phyloP scores from a whole-genome alignment of 225 moss, liverwort and hornwort genomes.

The Marchantia paleacea region DNA sequence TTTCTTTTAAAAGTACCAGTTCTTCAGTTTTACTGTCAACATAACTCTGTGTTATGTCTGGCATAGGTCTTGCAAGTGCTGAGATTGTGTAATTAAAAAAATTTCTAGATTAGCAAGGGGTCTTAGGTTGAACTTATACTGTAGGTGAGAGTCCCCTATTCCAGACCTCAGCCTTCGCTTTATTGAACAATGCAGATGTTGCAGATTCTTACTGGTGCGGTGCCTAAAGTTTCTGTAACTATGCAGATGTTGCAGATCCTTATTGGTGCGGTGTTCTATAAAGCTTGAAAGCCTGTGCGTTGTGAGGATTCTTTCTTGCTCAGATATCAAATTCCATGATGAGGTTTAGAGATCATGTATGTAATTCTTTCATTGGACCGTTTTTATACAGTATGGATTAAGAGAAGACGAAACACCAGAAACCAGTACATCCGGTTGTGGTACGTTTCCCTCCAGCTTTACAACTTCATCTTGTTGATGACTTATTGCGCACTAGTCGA shows the following conservation, averaged over 20 bases:
- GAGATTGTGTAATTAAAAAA: background rate
- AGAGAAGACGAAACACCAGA: conserved; percentile 40
- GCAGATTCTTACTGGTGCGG: background rate
- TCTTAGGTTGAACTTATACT: background rate
- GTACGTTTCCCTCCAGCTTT: conserved; percentile 20
- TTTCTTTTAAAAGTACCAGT: background rate
- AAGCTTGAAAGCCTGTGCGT: conserved; percentile 10
- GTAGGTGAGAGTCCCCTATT: background rate
- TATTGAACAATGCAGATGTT: background rate
- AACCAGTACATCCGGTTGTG: conserved; percentile 51
- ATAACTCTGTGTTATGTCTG: background rate
- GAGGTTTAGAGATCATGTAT: conserved; percentile 7
- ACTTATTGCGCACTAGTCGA: background rate
- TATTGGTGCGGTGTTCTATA: conserved; percentile 17
- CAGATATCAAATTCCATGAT: background rate
- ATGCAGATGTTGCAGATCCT: conserved; percentile 13
- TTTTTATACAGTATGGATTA: conserved; percentile 41
- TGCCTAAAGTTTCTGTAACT: conserved; percentile 14
- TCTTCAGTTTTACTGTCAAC: background rate
- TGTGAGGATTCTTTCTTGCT: conserved; percentile 6
- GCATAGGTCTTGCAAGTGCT: background rate
- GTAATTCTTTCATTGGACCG: conserved; percentile 21
- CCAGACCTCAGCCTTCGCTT: background rate
- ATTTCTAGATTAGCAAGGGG: background rate
- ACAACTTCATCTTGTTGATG: background rate